Evolutionary conservation across 164 flowering plant species (phyloP).

Genomic region (Tinospora cordifolia): DNA sequence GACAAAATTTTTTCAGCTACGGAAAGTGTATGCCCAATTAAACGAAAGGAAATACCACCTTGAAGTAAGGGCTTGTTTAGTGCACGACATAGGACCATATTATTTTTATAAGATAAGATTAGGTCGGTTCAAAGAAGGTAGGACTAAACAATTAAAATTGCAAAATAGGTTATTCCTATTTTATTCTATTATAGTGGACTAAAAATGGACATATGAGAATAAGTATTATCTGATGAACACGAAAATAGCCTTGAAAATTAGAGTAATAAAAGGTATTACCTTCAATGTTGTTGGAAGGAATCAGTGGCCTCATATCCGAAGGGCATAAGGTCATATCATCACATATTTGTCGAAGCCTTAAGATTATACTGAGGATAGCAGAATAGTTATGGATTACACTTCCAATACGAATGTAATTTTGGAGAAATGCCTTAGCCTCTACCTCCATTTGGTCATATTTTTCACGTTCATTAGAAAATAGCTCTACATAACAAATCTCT

Average conservation of each 20-base stretch:
- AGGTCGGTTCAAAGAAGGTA: no score
- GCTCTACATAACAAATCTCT: constrained; percentile 61
- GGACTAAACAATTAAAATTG: no score
- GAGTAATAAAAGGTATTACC: constrained; percentile 31
- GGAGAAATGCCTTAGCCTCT: constrained; percentile 46
- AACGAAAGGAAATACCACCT: no score
- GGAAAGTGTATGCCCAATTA: background rate
- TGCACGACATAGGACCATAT: no score
- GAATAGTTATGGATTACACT: constrained; percentile 50
- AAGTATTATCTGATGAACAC: no score
- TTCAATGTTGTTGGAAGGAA: constrained; percentile 52
- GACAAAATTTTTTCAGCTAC: background rate
- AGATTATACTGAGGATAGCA: constrained; percentile 56
- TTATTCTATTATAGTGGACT: no score
- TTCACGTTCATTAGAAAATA: constrained; percentile 62
- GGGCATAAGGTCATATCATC: constrained; percentile 61
- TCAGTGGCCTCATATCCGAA: constrained; percentile 43
- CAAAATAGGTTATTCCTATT: no score
- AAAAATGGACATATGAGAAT: no score
- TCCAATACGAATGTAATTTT: constrained; percentile 31
- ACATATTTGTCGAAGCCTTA: constrained; percentile 85
- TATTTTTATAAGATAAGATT: no score
- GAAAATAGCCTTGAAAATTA: no score
- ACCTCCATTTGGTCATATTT: constrained; percentile 70
- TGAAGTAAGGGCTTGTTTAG: no score